Base-by-base conservation (phyloP, 768 basidiomycete species). In the Psilocybe tampanensis region DNA sequence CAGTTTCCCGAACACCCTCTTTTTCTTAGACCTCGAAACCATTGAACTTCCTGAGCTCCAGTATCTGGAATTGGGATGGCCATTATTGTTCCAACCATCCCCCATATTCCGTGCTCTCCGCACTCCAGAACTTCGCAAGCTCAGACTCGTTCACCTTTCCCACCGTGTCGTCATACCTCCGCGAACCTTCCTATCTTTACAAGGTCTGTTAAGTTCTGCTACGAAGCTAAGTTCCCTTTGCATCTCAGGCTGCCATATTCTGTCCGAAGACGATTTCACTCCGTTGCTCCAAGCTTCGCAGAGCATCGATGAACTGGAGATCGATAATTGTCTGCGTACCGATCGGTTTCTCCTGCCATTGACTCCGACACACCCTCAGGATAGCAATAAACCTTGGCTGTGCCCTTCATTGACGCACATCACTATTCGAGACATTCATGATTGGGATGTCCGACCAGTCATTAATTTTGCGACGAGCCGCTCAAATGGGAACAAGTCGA, bases 41-140 rank as follows among this genome's bases (percentile, higher is more conserved):
- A 61, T 66, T 15, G 52, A 55, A 3, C 51, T 68, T 8, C 65
- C 65, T 1, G 48, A 57, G 22, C 57, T 66, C 22, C 44, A 41
- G 19, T 49, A 29, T 1, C 52, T 68, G 39, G 34, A 53, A 12
- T 41, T 66, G 3, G 59, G 59, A 24, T 68, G 62, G 65, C 59
- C 53, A 33, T 61, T 52, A 42, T 51, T 61, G 4, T 61, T 56
- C 21, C 58, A 59, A 21, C 58, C 62, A 0, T 48, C 53, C 9
- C 52, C 56, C n/a, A 42, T 67, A 11, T 62, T 67, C 43, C 43
- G 52, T 12, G 56, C 57, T 22, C 42, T 67, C 33, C 60, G 54
- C 17, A 59, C 64, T 9, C 66, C 64, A 34, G 53, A 55, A 12
- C 57, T 65, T 18, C 54, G 42, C 15, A 19, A 57, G 18, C 61